Percentiles rank a stretch among this genome's conserved stretches.
phyloP scores from a whole-genome alignment of 2,329 filamentous ascomycete species.

The Aspergillus sp. region DNA sequence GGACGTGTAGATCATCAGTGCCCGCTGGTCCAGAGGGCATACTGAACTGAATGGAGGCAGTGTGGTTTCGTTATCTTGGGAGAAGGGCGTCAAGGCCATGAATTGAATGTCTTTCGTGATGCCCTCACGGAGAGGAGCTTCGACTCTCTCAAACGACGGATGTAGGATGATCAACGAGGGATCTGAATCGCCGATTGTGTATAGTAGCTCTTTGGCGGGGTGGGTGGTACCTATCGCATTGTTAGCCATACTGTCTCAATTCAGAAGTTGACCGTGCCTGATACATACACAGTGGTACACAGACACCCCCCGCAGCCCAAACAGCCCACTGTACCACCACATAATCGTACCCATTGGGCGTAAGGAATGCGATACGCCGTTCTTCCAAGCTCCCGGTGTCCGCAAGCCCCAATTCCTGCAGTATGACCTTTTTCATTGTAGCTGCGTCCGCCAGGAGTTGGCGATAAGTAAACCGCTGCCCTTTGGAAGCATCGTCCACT shows the following conservation, averaged over 20 bases:
- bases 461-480: conserved; percentile 33
- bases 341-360: conserved; percentile 38
- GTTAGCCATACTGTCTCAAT: background rate
- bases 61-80: conserved; percentile 8
- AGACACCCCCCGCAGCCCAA: conserved; percentile 40
- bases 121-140: conserved; percentile 23
- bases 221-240: conserved; percentile 31
- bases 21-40: conserved; percentile 24
- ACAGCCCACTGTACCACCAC: conserved; percentile 38
- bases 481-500: conserved; percentile 33
- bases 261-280: background rate
- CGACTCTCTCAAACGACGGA: conserved; percentile 31
- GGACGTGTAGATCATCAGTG: conserved; percentile 39
- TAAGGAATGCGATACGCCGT: conserved; percentile 33
- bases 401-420: conserved; percentile 23
- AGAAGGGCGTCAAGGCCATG: conserved; percentile 22
- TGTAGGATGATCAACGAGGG: conserved; percentile 38
- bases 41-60: conserved; percentile 28
- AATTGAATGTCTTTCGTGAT: conserved; percentile 23
- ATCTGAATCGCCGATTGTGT: conserved; percentile 37
- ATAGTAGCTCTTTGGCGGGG: conserved; percentile 36
- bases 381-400: conserved; percentile 28
- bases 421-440: conserved; percentile 28
- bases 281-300: conserved; percentile 37
- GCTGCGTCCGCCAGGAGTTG: conserved; percentile 36